A percentile compares a stretch with the other conserved stretches of the same genome.
phyloP scores from a whole-genome alignment of 2,329 filamentous ascomycete genomes.

The Tetracladium maxilliforme region DNA sequence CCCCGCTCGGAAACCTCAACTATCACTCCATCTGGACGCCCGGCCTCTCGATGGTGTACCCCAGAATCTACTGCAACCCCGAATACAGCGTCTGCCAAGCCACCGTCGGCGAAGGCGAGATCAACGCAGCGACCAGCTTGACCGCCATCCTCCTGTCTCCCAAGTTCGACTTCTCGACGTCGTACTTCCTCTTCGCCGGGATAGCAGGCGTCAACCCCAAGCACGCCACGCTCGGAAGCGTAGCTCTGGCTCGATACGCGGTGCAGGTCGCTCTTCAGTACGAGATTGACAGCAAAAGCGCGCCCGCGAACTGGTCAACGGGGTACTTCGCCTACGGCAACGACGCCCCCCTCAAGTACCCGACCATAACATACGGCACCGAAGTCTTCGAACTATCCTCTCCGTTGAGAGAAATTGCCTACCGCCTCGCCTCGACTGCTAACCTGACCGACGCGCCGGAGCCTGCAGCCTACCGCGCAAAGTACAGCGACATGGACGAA shows the following conservation, averaged over 20 bases:
- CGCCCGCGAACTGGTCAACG: conserved; percentile 47
- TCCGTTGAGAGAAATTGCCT: conserved; percentile 37
- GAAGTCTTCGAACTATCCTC: conserved; percentile 56
- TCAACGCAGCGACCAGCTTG: conserved; percentile 58
- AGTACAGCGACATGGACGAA: conserved; percentile 34
- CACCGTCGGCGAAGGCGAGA: conserved; percentile 53
- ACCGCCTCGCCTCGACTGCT: conserved; percentile 31
- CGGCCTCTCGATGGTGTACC: conserved; percentile 51
- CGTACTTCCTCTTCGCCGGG: conserved; percentile 59
- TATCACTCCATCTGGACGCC: conserved; percentile 41
- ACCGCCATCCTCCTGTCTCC: conserved; percentile 45
- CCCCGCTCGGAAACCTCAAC: conserved; percentile 36
- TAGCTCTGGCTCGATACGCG: conserved; percentile 54
- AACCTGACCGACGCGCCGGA: conserved; percentile 33
- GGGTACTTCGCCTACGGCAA: conserved; percentile 56
- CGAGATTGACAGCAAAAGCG: conserved; percentile 57
- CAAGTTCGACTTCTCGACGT: conserved; percentile 46
- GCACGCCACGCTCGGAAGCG: conserved; percentile 46
- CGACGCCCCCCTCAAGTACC: conserved; percentile 37
- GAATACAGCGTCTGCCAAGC: conserved; percentile 51
- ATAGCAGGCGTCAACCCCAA: conserved; percentile 65
- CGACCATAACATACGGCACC: conserved; percentile 46
- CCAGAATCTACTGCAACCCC: conserved; percentile 46
- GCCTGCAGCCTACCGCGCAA: conserved; percentile 35
- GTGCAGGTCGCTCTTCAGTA: conserved; percentile 66